Evolutionary conservation across 2,329 filamentous ascomycete species (phyloP), one percentile per base, ranked within the genome.

Genomic region (Chrysoporthe cubensis): DNA sequence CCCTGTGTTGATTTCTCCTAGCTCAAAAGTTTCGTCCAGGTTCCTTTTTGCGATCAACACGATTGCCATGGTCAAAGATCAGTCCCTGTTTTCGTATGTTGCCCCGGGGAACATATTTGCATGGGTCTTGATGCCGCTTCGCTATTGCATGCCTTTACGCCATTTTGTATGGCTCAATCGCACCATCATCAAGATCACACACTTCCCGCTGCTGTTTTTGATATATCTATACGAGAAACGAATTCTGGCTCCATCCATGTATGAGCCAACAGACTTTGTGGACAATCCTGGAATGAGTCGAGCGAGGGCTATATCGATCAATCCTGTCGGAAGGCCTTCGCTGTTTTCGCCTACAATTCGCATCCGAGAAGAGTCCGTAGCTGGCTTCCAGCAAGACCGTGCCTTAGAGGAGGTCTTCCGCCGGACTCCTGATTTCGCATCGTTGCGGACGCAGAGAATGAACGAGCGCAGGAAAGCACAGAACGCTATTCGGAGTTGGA

Each of bases 11-110:
- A 21, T 26, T 8, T 21, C 2, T 48, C 8, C 18, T 32, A 18
- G 7, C 21, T 50, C 26, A 56, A 60, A 26, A 48, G 16, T 6
- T 14, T 4, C 59, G 9, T 13, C 7, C 60, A 87, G 85, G 68
- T 97, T 97, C 76, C 80, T 97, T 2, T 97, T 98, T 75, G 95
- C 95, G 0, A 94, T 98, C 77, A 98, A 97, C 76, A 96, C 95
- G 4, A 97, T 97, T 62, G 96, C 93, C 4, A 96, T 97, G 92
- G 95, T 97, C 72, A 98, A 97, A 78, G 97, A 96, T n/a, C 95
- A 98, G 77, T 92, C 94, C 0, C 83, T 97, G 0, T 98, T 98
- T 82, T 96, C 93, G 3, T 97, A 97, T 76, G 88, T 97, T 69
- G 92, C 95, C 1, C 95, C 95, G 0, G 91, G 92, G 16, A 98